Evolutionary conservation across 2,329 filamentous ascomycete genomes (phyloP).

Genomic region (Ceratocystiopsis brevicomis): DNA sequence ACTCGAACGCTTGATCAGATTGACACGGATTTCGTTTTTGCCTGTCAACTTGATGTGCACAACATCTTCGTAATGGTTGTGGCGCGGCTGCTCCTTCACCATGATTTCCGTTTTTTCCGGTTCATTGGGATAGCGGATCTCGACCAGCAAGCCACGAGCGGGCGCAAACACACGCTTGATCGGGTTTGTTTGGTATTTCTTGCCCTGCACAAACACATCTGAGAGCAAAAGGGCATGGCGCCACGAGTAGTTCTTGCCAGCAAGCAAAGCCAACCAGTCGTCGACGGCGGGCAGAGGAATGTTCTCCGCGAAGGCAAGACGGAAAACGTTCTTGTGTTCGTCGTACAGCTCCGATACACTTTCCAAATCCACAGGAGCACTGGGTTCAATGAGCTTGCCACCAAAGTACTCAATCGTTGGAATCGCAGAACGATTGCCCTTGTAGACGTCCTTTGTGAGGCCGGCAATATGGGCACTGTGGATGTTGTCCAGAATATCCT

Average conservation of each 20-base stretch:
- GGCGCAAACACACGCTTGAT: constrained; percentile 83
- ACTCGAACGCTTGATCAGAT: constrained; percentile 83
- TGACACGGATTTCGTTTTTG: constrained; percentile 66
- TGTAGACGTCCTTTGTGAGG: constrained; percentile 65
- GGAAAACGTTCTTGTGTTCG: constrained; percentile 61
- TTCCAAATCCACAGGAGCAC: constrained; percentile 60
- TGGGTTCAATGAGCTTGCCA: constrained; percentile 58
- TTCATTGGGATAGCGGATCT: constrained; percentile 67
- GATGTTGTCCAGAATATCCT: constrained; percentile 82
- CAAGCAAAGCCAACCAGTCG: constrained; percentile 73
- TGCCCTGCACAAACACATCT: constrained; percentile 84
- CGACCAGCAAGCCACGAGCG: constrained; percentile 68
- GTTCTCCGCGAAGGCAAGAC: constrained; percentile 57
- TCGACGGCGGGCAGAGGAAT: constrained; percentile 60
- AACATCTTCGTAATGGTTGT: constrained; percentile 73
- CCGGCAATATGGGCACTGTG: constrained; percentile 72
- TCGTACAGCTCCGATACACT: constrained; percentile 64
- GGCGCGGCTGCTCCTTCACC: constrained; percentile 71
- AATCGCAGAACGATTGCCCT: constrained; percentile 50
- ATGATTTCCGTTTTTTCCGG: constrained; percentile 67
- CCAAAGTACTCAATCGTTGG: constrained; percentile 91
- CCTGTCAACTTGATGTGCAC: constrained; percentile 63
- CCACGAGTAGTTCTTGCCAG: constrained; percentile 76
- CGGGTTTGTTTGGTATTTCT: constrained; percentile 94
- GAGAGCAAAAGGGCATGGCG: constrained; percentile 85